A percentile compares a stretch with the other conserved stretches of the same genome.
Evolutionary conservation across 371 early-diverging fungal genomes (phyloP).

Genomic region (Parasitella parasitica): DNA sequence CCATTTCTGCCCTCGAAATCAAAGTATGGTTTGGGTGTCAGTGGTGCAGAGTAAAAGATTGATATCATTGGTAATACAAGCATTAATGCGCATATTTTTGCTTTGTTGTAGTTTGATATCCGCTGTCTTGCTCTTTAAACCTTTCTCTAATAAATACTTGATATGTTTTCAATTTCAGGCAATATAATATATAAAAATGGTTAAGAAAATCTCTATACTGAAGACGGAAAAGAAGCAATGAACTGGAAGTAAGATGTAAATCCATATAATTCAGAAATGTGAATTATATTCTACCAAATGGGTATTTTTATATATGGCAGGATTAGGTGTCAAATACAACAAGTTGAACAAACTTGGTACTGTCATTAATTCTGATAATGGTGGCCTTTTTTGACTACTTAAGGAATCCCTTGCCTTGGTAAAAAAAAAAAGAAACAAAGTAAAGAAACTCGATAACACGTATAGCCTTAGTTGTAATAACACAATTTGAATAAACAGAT

Average conservation of each 20-base stretch:
- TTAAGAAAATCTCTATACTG: background rate
- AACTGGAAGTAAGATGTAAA: background rate
- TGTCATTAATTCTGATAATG: slow-evolving; percentile 11
- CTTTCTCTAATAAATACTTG: background rate
- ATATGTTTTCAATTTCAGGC: no score
- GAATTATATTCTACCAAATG: slow-evolving; percentile 8
- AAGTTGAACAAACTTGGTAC: slow-evolving; percentile 12
- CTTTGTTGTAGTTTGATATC: no score
- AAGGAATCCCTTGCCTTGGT: slow-evolving; percentile 10
- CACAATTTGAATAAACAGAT: slow-evolving; percentile 7
- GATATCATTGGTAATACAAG: no score
- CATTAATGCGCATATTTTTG: no score
- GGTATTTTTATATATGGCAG: slow-evolving; percentile 13
- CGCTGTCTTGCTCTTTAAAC: background rate
- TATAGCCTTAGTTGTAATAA: slow-evolving; percentile 14
- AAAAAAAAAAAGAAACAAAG: slow-evolving; percentile 10
- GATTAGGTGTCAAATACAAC: slow-evolving; percentile 14
- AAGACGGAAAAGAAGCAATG: background rate
- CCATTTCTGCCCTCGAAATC: no score
- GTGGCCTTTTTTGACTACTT: slow-evolving; percentile 12
- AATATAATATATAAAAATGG: background rate
- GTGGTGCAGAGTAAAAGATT: no score
- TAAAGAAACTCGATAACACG: slow-evolving; percentile 15
- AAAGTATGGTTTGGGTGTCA: no score
- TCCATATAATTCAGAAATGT: slow-evolving; percentile 10